Evolutionary conservation across 2,329 filamentous ascomycete species (phyloP), one percentile per base, ranked within the genome.

Genomic region (Xylaria sp.): DNA sequence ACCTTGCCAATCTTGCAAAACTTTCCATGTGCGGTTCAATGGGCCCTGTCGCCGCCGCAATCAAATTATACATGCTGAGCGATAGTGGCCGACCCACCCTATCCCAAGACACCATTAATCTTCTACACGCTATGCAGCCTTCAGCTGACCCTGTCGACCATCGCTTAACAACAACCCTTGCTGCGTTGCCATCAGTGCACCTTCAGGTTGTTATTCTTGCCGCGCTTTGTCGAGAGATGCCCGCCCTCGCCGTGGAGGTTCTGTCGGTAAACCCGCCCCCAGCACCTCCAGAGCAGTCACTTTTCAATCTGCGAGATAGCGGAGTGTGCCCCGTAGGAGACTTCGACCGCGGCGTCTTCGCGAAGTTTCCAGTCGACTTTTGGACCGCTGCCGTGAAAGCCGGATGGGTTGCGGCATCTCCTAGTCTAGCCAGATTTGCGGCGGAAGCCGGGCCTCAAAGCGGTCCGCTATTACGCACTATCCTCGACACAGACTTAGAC

Each of bases 1-100:
- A 52, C 23, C 61, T 63, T 19, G 38, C 56, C 25, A 63, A 63
- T 47, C 50, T 63, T 3, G 56, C 56, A 50, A 37, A 23, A 2
- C 61, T 63, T 52, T 60, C 61, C n/a, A 52, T 0, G 6, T 42
- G 56, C 51, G 61, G 56, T 56, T 19, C 61, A 9, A 60, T 63
- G 56, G 61, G 61, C 31, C 43, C 56, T 25, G 56, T 63, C 7
- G 61, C 61, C 14, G 61, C 61, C 37, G 61, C 61, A 51, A 56
- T 63, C 56, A 63, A 60, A n/a, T 7, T 63, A 19, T 63, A 38
- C 46, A 38, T 63, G 56, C 45, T 63, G 45, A 12, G 49, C 45
- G 51, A 45, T n/a, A 21, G 25, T 15, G 17, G n/a, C n/a, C n/a
- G n/a, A n/a, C n/a, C 28, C 2, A 7, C 7, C 50, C 25, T 63